These are phyloP conservation scores for Cladophialophora immunda DNA, from an alignment of 2,329 filamentous ascomycete genomes.

Conservation along the genomic window DNA sequence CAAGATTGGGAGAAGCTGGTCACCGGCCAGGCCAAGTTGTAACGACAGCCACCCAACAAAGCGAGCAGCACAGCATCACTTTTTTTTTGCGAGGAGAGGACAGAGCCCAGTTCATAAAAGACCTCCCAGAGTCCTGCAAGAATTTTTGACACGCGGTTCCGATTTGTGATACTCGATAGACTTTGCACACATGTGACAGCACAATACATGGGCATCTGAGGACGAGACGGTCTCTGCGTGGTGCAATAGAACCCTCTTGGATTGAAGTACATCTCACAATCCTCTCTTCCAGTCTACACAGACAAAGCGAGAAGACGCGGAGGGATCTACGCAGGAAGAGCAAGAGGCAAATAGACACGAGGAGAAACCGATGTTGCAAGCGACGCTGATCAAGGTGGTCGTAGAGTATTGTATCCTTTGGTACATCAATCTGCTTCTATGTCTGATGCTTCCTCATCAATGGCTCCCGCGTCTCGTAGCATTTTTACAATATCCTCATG, in stretches of 20 bases:
- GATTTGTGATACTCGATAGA: no score
- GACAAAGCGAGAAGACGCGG: background rate
- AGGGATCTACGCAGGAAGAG: background rate
- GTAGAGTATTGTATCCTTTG: background rate
- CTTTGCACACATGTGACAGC: no score
- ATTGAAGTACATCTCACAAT: no score
- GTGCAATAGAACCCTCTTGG: no score
- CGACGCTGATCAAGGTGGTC: background rate
- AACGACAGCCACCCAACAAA: constrained; percentile 44
- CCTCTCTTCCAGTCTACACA: no score
- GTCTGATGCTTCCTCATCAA: background rate
- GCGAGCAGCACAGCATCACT: background rate
- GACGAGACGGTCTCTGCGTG: no score
- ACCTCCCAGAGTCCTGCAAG: no score
- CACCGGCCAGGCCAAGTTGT: constrained; percentile 33
- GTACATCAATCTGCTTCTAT: background rate
- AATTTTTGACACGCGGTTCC: no score
- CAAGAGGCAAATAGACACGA: background rate
- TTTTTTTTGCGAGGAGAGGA: background rate
- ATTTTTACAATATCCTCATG: no score
- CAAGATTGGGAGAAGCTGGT: constrained; percentile 34
- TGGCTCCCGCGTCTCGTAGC: background rate
- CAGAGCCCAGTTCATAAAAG: background rate
- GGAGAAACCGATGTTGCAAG: background rate
- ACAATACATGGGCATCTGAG: no score